These are phyloP conservation scores for Metschnikowia continentalis DNA, from an alignment of 805 yeast species.

Conservation along the genomic window DNA sequence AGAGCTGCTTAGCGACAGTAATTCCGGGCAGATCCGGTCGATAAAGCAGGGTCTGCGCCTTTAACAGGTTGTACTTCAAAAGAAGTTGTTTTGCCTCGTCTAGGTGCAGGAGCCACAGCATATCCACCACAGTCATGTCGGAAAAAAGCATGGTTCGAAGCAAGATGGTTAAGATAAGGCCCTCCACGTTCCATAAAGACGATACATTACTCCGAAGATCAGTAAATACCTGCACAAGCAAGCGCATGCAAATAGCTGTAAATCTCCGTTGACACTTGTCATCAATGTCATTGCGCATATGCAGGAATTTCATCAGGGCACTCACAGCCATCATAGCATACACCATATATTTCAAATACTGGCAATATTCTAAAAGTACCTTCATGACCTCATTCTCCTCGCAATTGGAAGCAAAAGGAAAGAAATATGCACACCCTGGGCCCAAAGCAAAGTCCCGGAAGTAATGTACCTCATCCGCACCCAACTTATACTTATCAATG, in stretches of 20 bases:
- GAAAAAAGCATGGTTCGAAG: slow-evolving; percentile 23
- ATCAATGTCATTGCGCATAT: slow-evolving; percentile 10
- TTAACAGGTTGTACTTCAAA: slow-evolving; percentile 18
- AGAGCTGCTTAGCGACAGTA: slow-evolving; percentile 16
- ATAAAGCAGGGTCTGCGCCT: slow-evolving; percentile 11
- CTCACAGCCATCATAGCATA: slow-evolving; percentile 19
- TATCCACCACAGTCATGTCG: slow-evolving; percentile 17
- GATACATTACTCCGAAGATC: slow-evolving; percentile 15
- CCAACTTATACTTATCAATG: slow-evolving; percentile 13
- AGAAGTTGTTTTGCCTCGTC: slow-evolving; percentile 25
- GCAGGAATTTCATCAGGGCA: slow-evolving; percentile 15
- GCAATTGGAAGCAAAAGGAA: slow-evolving; percentile 14
- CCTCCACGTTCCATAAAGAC: slow-evolving; percentile 23
- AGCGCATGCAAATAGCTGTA: slow-evolving; percentile 18
- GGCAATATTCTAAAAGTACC: slow-evolving; percentile 18
- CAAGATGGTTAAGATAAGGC: slow-evolving; percentile 23
- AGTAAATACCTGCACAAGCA: slow-evolving; percentile 18
- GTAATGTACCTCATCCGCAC: slow-evolving; percentile 12
- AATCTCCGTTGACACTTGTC: slow-evolving; percentile 15
- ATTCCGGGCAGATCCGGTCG: slow-evolving; percentile 19
- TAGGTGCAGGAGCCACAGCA: slow-evolving; percentile 25
- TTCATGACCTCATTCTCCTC: slow-evolving; percentile 16
- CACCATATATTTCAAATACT: slow-evolving; percentile 17
- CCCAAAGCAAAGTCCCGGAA: slow-evolving; percentile 12
- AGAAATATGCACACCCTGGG: slow-evolving; percentile 10